Evolutionary conservation across 2,329 filamentous ascomycete species (phyloP), one percentile per base, ranked within the genome.

Genomic region (Cladosporium cucumerinum): DNA sequence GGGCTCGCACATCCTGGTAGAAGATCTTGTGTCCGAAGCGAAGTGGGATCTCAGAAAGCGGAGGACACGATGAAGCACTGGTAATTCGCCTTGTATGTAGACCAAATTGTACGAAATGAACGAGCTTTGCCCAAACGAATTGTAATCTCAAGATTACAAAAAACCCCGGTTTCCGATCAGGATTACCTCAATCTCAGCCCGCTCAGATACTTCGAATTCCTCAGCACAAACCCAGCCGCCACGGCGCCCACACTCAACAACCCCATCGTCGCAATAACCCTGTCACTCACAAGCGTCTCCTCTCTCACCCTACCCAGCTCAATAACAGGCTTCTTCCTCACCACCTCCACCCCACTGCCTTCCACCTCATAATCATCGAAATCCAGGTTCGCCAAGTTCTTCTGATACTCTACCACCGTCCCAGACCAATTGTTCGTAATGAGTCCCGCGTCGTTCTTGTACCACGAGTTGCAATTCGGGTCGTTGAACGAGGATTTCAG

Each of bases 351-450:
- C 1, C 75, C 78, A 57, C 66, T 67, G 16, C 77, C 76, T 49
- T 73, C 70, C n/a, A 76, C 70, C 5, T 79, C 77, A 65, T 78
- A 84, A 57, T 84, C 82, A 0, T 75, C 75, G 76, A 79, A 82
- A 25, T 79, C 67, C 0, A 85, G 78, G 18, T 72, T 73, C 10
- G 73, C 70, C 60, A 82, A 66, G 66, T 76, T 67, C 58, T 82
- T 76, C 73, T 87, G 85, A 70, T 87, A 87, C 54, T 84, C 79
- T 0, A 87, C 70, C 6, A 84, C 85, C 0, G 80, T 85, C 0
- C 82, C 64, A 12, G 67, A 73, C 80, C 84, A 87, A 69, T 87
- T 87, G 66, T 86, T 86, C 5, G 83, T 86, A 67, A 87, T 85
- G 46, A 78, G 67, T 0, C 84, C 84, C 0, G 81, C 78, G 0